These are phyloP conservation scores for Yarrowia divulgata DNA, from an alignment of 805 yeast species.

Conservation along the genomic window DNA sequence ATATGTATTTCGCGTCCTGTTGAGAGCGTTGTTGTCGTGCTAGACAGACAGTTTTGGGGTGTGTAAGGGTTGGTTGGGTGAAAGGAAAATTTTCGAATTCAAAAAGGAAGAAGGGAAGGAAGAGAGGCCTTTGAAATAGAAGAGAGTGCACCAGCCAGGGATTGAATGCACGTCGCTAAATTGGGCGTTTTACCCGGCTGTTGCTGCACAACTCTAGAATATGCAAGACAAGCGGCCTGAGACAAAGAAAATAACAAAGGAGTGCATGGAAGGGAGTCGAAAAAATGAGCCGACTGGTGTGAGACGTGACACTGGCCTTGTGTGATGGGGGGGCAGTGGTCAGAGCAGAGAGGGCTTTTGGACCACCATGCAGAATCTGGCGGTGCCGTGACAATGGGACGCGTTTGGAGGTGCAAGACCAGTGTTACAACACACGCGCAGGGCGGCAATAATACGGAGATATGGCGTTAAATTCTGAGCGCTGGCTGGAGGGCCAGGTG, in stretches of 20 bases:
- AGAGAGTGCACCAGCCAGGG: slow-evolving; percentile 37
- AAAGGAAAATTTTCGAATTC: slow-evolving; percentile 39
- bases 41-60: slow-evolving; percentile 37
- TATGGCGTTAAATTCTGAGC: not conserved
- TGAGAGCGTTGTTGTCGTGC: slow-evolving; percentile 39
- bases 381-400: not conserved
- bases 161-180: slow-evolving; percentile 39
- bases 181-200: slow-evolving; percentile 36
- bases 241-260: slow-evolving; percentile 22
- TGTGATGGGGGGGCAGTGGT: not conserved
- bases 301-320: slow-evolving; percentile 21
- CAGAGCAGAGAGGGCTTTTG: too few species aligned
- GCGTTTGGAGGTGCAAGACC: not conserved
- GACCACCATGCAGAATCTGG: not conserved
- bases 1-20: slow-evolving; percentile 35
- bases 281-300: slow-evolving; percentile 31
- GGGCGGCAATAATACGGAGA: not conserved
- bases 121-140: slow-evolving; percentile 37
- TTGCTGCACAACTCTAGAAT: slow-evolving; percentile 27
- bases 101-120: slow-evolving; percentile 28
- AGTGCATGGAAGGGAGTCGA: slow-evolving; percentile 37
- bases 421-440: too few species aligned
- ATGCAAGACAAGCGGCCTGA: slow-evolving; percentile 4
- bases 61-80: slow-evolving; percentile 36
- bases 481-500: not conserved